These are phyloP conservation scores for Epichloe festucae DNA, from an alignment of 2,329 filamentous ascomycete genomes.

Conservation along the genomic window DNA sequence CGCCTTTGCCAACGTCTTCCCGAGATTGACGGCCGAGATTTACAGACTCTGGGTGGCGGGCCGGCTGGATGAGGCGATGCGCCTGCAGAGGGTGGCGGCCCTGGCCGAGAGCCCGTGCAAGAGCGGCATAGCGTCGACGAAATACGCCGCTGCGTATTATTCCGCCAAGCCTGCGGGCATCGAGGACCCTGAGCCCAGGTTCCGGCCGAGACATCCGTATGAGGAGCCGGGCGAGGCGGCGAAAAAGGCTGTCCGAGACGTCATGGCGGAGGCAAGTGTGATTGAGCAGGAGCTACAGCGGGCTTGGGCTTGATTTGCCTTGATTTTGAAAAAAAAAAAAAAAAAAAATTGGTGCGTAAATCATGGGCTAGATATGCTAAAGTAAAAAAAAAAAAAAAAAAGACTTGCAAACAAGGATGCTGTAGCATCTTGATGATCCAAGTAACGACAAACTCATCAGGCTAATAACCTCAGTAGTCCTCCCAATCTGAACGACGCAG, in stretches of 20 bases:
- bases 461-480: too few relatives aligned
- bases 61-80: neutral
- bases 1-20: constrained; percentile 50
- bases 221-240: constrained; percentile 3
- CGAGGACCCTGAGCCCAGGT: constrained; percentile 5
- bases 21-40: constrained; percentile 30
- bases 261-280: constrained; percentile 4
- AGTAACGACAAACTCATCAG: too few relatives aligned
- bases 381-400: neutral
- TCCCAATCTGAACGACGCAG: too few relatives aligned
- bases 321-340: neutral
- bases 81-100: constrained; percentile 5
- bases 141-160: constrained; percentile 5
- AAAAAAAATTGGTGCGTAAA: neutral
- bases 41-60: constrained; percentile 5
- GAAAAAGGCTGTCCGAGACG: neutral
- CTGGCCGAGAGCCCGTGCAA: constrained; percentile 10
- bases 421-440: too few relatives aligned
- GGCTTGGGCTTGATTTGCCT: neutral
- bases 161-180: constrained; percentile 8
- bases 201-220: constrained; percentile 8
- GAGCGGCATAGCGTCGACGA: constrained; percentile 6
- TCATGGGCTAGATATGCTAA: neutral
- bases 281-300: constrained; percentile 3
- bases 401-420: neutral